A percentile compares a stretch with the other conserved stretches of the same genome.
Evolutionary conservation across 331 rosid genomes (phyloP).

Genomic region (Malus hybrid): DNA sequence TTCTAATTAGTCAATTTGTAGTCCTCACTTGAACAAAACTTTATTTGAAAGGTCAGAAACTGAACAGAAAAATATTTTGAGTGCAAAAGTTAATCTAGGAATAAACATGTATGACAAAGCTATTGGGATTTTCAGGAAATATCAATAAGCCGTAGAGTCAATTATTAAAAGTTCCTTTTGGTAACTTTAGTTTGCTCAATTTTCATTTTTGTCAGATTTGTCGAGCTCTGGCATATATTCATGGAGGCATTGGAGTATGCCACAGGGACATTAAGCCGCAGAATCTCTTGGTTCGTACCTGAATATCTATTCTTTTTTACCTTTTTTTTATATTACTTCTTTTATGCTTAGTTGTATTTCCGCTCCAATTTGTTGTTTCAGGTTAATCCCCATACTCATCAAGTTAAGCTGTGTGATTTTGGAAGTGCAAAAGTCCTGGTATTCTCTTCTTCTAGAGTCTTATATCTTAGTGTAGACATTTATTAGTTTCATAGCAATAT

Average conservation of each 20-base stretch:
- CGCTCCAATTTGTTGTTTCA: slow-evolving; percentile 14
- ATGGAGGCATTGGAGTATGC: slow-evolving; percentile 55
- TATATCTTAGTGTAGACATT: background rate
- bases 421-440: slow-evolving; percentile 87
- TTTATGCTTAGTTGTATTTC: background rate
- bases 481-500: background rate
- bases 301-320: background rate
- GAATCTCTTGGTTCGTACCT: slow-evolving; percentile 48
- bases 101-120: background rate
- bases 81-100: background rate
- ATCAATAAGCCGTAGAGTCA: no score
- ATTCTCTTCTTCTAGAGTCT: slow-evolving; percentile 12
- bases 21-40: background rate
- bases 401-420: slow-evolving; percentile 63
- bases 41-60: background rate
- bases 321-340: background rate
- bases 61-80: background rate
- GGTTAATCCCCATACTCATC: slow-evolving; percentile 74
- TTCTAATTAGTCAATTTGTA: background rate
- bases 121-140: background rate
- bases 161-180: background rate
- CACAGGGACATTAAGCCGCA: slow-evolving; percentile 59
- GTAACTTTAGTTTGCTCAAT: background rate
- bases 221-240: slow-evolving; percentile 67
- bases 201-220: slow-evolving; percentile 35